Conservation (phyloP, 139 green algal genomes). For the Chlamydomonas applanata region DNA sequence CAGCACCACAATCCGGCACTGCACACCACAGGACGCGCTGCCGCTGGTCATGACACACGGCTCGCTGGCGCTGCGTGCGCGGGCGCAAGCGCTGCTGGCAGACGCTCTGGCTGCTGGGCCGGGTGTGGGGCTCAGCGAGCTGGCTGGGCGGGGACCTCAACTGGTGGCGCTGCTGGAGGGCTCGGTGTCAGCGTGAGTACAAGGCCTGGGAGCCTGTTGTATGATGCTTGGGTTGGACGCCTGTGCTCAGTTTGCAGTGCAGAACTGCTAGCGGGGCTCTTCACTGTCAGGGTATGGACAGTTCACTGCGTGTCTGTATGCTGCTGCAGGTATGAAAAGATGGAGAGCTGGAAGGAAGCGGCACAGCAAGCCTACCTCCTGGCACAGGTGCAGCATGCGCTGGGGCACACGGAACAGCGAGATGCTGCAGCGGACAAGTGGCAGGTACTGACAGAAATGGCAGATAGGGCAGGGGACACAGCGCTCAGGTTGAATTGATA, state of each 20-base stretch:
- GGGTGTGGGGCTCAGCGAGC: not conserved
- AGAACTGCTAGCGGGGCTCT: too few species aligned
- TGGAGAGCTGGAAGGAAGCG: not conserved
- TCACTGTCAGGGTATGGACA: not conserved
- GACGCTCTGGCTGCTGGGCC: constrained; percentile 18
- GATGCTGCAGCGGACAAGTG: not conserved
- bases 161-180: constrained; percentile 8
- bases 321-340: not conserved
- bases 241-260: too few species aligned
- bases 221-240: not conserved
- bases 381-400: not conserved
- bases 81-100: constrained; percentile 44
- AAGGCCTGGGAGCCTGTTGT: not conserved
- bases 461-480: too few species aligned
- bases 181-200: not conserved
- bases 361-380: not conserved
- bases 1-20: not conserved
- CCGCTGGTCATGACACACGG: constrained; percentile 50
- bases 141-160: not conserved
- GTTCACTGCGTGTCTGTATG: not conserved
- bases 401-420: not conserved
- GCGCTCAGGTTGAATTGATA: too few species aligned
- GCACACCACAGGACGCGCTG: constrained; percentile 22
- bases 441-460: not conserved
- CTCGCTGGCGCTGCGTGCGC: constrained; percentile 16